Percentiles rank a stretch among this genome's conserved stretches.
phyloP scores from a whole-genome alignment of 495 filamentous ascomycete species.

The Sordaria brevicollis region DNA sequence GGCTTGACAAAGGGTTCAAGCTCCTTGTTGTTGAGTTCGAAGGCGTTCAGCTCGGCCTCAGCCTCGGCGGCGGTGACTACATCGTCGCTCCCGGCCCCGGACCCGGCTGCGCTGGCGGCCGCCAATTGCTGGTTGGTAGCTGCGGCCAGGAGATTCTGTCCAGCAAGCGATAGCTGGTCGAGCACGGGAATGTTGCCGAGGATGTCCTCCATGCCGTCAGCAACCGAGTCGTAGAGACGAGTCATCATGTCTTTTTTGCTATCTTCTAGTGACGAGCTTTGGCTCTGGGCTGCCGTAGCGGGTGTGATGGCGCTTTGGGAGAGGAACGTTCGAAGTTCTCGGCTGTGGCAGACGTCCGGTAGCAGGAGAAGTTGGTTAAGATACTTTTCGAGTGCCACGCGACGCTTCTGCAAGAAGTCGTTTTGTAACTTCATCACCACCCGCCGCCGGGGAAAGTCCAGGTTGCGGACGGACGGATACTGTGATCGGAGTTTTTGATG shows the following conservation, averaged over 20 bases:
- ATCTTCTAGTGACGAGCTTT: slow-evolving; percentile 33
- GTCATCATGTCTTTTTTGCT: slow-evolving; percentile 86
- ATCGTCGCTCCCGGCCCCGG: slow-evolving; percentile 34
- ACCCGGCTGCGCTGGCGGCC: slow-evolving; percentile 37
- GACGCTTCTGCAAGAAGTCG: slow-evolving; percentile 87
- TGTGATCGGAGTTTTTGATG: slow-evolving; percentile 76
- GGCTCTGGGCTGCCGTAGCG: slow-evolving; percentile 20
- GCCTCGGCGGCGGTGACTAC: slow-evolving; percentile 72
- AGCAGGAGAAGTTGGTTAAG: slow-evolving; percentile 72
- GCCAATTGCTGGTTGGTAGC: slow-evolving; percentile 61
- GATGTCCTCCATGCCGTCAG: slow-evolving; percentile 97
- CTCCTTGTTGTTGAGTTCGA: slow-evolving; percentile 64
- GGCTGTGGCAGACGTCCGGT: slow-evolving; percentile 87
- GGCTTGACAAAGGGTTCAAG: slow-evolving; percentile 95
- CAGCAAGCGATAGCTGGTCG: slow-evolving; percentile 85
- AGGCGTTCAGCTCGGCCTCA: slow-evolving; percentile 88
- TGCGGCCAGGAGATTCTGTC: slow-evolving; percentile 85
- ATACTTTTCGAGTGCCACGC: slow-evolving; percentile 74
- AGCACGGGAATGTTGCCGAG: slow-evolving; percentile 88
- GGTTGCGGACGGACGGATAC: slow-evolving; percentile 75
- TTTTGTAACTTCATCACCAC: slow-evolving; percentile 94
- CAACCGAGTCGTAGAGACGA: slow-evolving; percentile 88
- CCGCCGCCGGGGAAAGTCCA: slow-evolving; percentile 85
- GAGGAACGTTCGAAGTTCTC: slow-evolving; percentile 86
- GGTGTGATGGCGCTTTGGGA: slow-evolving; percentile 72